phyloP scores from a whole-genome alignment of 1,139 yeast species.

The Zygosaccharomyces sapae region DNA sequence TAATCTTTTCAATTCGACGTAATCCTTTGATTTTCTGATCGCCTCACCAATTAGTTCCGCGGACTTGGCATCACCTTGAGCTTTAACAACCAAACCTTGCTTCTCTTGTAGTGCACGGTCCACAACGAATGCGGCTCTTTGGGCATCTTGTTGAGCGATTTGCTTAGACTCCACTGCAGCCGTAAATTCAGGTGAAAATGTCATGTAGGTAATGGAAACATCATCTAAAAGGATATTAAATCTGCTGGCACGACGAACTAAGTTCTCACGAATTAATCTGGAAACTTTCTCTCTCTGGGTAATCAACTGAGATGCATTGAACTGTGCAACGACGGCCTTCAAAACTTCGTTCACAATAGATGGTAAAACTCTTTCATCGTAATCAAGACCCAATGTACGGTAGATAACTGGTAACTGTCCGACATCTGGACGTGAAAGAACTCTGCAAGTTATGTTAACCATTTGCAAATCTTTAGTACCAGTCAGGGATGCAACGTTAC shows the following conservation, averaged over 20 bases:
- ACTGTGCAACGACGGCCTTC: slow-evolving; percentile 95
- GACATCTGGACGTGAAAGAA: slow-evolving; percentile 82
- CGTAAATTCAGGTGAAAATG: slow-evolving; percentile 96
- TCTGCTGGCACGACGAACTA: slow-evolving; percentile 85
- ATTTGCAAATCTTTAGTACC: slow-evolving; percentile 98
- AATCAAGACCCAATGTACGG: slow-evolving; percentile 89
- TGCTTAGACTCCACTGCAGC: slow-evolving; percentile 98
- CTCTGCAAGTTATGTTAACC: slow-evolving; percentile 98
- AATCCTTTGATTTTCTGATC: slow-evolving; percentile 89
- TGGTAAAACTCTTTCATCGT: slow-evolving; percentile 94
- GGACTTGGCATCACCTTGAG: slow-evolving; percentile 97
- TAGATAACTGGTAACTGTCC: slow-evolving; percentile 74
- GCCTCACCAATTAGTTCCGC: slow-evolving; percentile 99
- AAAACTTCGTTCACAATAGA: slow-evolving; percentile 92
- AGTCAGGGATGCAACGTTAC: slow-evolving; percentile 94
- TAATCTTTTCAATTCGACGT: slow-evolving; percentile 91
- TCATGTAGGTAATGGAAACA: slow-evolving; percentile 93
- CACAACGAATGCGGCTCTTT: slow-evolving; percentile 93
- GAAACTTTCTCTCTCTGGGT: slow-evolving; percentile 98
- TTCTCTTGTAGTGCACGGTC: slow-evolving; percentile 97
- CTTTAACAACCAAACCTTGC: slow-evolving; percentile 92
- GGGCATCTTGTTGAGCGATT: slow-evolving; percentile 99
- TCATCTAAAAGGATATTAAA: slow-evolving; percentile 88
- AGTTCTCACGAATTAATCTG: slow-evolving; percentile 81
- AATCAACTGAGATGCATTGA: slow-evolving; percentile 94